These are phyloP conservation scores for Jaenimonas drosophilae DNA, from an alignment of 208 protist genomes.

Conservation along the genomic window DNA sequence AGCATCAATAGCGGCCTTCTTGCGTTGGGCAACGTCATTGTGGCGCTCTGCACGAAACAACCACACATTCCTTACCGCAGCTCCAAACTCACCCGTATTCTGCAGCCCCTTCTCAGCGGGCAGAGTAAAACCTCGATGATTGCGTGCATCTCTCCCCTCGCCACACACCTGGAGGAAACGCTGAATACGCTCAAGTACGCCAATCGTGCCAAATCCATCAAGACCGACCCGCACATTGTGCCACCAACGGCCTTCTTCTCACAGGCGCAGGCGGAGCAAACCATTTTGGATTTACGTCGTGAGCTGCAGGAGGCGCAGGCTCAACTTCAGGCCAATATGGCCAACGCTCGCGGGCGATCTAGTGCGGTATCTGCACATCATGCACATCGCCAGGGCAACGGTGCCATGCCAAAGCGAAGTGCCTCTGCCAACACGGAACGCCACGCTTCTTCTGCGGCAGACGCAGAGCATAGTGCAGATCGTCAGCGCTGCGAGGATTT, in stretches of 20 bases:
- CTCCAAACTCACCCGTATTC: conserved; percentile 91
- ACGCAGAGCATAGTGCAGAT: too few species aligned
- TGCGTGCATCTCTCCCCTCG: conserved; percentile 88
- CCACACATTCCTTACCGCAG: conserved; percentile 91
- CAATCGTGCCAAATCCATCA: conserved; percentile 89
- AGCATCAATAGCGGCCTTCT: conserved; percentile 91
- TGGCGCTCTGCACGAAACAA: conserved; percentile 72
- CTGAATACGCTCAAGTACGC: conserved; percentile 96
- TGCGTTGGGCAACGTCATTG: conserved; percentile 92
- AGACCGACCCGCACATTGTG: conserved; percentile 72
- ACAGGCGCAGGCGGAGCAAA: conserved; percentile 36
- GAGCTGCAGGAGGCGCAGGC: conserved; percentile 50
- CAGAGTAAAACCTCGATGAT: conserved; percentile 91
- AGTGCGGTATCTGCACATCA: not conserved
- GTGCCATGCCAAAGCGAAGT: not conserved
- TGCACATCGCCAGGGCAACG: not conserved
- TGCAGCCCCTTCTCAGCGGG: conserved; percentile 90
- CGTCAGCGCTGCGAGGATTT: not conserved
- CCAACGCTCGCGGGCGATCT: not conserved
- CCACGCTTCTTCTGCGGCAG: not conserved
- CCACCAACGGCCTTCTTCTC: conserved; percentile 7
- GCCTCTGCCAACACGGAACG: not conserved
- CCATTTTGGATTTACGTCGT: conserved; percentile 42
- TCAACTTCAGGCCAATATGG: conserved; percentile 8
- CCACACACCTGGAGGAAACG: conserved; percentile 90